A percentile compares a stretch with the other conserved stretches of the same genome.
These are phyloP conservation scores for Suillus brevipes DNA, from an alignment of 768 basidiomycete genomes.

Conservation along the genomic window DNA sequence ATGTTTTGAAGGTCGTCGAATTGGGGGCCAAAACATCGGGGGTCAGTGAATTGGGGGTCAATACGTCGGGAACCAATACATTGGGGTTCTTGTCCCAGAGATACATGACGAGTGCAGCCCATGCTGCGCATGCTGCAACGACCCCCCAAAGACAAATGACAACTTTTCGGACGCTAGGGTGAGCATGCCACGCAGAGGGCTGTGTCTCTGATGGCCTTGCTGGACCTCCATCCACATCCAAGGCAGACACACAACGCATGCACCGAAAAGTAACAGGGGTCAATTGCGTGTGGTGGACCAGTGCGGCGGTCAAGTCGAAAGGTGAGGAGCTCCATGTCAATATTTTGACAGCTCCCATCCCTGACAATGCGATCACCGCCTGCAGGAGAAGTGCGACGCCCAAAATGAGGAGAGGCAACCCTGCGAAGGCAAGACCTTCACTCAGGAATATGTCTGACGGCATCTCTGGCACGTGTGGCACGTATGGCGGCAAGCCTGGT, in stretches of 20 bases:
- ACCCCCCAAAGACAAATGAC: conserved; percentile 24
- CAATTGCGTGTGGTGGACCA: conserved; percentile 29
- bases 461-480: too few relatives aligned
- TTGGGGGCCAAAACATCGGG: rapidly evolving
- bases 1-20: conserved; percentile 1
- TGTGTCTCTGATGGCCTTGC: conserved; percentile 17
- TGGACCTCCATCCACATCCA: conserved; percentile 15
- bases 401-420: conserved; percentile 29
- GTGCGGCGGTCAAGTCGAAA: conserved; percentile 33
- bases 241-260: too few relatives aligned
- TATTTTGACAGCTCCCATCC: conserved; percentile 22
- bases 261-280: conserved; percentile 15
- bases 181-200: conserved; percentile 31
- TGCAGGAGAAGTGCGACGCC: conserved; percentile 26
- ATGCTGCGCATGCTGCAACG: conserved; percentile 19
- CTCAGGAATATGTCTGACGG: too few relatives aligned
- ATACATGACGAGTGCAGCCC: conserved; percentile 20
- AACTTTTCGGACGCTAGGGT: conserved; percentile 24
- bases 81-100: background rate
- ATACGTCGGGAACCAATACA: too few relatives aligned
- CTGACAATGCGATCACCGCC: conserved; percentile 24
- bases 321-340: conserved; percentile 36
- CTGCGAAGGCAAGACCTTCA: conserved; percentile 28
- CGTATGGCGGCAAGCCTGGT: too few relatives aligned
- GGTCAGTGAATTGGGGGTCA: too few relatives aligned